Evolutionary conservation across 192 early-diverging fungal species (phyloP).

Genomic region (Coemansia sp.): DNA sequence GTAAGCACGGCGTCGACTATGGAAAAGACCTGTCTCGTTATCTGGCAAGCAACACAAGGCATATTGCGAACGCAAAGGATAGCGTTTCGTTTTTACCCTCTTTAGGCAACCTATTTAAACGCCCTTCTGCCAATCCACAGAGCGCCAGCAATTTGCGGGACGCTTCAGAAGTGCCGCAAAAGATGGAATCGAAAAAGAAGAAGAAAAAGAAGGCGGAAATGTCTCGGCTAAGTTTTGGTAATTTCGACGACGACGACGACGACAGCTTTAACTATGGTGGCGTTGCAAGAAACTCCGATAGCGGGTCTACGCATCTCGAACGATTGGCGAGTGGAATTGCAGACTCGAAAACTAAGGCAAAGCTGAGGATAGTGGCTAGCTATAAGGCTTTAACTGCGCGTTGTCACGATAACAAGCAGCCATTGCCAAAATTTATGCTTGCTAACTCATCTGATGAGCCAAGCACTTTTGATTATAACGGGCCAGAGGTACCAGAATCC

Average conservation of each 20-base stretch:
- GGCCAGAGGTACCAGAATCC: constrained; percentile 14
- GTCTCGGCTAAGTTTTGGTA: constrained; percentile 34
- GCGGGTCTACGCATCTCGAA: neutral
- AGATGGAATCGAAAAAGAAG: constrained; percentile 9
- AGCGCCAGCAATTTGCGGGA: no score
- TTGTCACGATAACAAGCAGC: no score
- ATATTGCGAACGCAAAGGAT: no score
- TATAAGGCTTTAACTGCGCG: constrained; percentile 17
- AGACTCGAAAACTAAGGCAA: neutral
- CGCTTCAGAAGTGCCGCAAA: neutral
- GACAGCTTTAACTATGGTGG: neutral
- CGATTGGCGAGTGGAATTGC: neutral
- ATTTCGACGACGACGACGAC: constrained; percentile 19
- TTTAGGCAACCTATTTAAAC: constrained; percentile 12
- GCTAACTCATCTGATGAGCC: neutral
- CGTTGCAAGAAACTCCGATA: neutral
- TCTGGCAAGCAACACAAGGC: no score
- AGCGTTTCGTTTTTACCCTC: constrained; percentile 1
- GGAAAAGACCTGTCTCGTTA: no score
- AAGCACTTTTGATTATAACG: neutral
- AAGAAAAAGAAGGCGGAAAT: constrained; percentile 3
- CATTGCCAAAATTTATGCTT: constrained; percentile 24
- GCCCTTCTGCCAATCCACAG: no score
- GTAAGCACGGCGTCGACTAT: constrained; percentile 30
- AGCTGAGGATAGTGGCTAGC: neutral